Base-by-base conservation (phyloP, 768 basidiomycete genomes). In the Kondoa malvinella region DNA sequence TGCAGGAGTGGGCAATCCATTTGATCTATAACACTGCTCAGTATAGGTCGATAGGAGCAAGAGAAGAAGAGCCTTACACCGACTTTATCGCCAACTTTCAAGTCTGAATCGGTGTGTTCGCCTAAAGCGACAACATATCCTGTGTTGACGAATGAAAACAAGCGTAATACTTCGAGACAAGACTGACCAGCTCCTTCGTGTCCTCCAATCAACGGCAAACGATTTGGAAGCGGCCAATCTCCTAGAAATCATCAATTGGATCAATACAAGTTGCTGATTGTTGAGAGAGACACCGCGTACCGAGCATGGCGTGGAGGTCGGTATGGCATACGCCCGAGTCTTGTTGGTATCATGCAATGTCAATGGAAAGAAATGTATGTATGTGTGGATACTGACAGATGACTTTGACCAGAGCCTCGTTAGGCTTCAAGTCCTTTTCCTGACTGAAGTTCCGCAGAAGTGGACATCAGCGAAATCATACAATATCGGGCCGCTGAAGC, bases 211-310 rank as follows among this genome's bases (percentile, higher is more conserved):
- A 89, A 82, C 0, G 86, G 70, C 4, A 50, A 12, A 4, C 29
- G 16, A 4, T 33, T 25, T 21, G 8, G 12, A 8, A 50, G 21
- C 21, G 40, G n/a, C 57, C 4, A 16, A 12, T 31, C 21, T 2
- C 34, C 4, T 31, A 50, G 2, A 57, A 3, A 4, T 16, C 34
- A 16, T 29, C 66, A 65, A 60, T 8, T 40, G 65, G 60, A 61
- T 87, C 0, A 80, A 56, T 14, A 25, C 50, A 56, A 56, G 15
- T 14, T 56, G 80, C 65, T 80, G 82, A 34, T 83, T 80, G n/a
- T 81, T 76, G 12, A 87, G 67, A 0, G 90, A 90, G n/a, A n/a
- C n/a, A n/a, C 91, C 91, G 92, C 75, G 92, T 90, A 57, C 82
- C 83, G 50, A 82, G 77, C 40, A 82, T 83, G 30, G 85, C 85